phyloP scores from a whole-genome alignment of 306 rosid species.

The Cyamopsis tetragonoloba region DNA sequence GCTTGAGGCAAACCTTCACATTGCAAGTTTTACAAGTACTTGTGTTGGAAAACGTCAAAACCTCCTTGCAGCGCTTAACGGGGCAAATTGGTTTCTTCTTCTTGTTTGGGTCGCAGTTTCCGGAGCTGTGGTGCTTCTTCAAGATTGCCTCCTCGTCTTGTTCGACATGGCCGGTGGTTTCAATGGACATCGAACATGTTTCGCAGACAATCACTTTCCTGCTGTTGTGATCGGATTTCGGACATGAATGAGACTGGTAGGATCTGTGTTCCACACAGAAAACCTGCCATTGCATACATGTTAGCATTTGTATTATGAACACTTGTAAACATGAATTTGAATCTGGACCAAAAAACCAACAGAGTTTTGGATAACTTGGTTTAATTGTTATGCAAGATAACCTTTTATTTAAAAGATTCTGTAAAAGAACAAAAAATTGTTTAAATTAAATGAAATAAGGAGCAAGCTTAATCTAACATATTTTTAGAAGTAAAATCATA shows the following conservation, averaged over 20 bases:
- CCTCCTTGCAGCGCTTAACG: constrained; percentile 62
- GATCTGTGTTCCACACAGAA: constrained; percentile 85
- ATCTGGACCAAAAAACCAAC: no score
- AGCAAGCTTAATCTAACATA: no score
- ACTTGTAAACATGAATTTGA: no score
- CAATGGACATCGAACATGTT: constrained; percentile 65
- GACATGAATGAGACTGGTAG: constrained; percentile 66
- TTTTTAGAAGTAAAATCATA: no score
- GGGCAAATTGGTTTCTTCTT: constrained; percentile 80
- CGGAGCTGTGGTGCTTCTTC: constrained; percentile 54
- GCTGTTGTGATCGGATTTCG: constrained; percentile 66
- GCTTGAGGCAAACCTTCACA: constrained; percentile 73
- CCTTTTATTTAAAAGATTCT: no score
- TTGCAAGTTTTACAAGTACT: constrained; percentile 69
- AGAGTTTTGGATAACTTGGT: no score
- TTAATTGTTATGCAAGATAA: no score
- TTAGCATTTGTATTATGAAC: no score
- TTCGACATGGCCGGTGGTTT: constrained; percentile 47
- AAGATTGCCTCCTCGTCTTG: constrained; percentile 46
- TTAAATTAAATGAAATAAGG: no score
- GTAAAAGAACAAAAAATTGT: no score
- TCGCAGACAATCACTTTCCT: constrained; percentile 77
- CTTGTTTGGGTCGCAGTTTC: constrained; percentile 65
- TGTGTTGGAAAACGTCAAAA: constrained; percentile 69
- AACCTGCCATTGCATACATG: constrained; percentile 35